Percentiles rank a stretch among this genome's conserved stretches.
Evolutionary conservation across 2,329 filamentous ascomycete species (phyloP).

Genomic region (Pochonia chlamydosporia): DNA sequence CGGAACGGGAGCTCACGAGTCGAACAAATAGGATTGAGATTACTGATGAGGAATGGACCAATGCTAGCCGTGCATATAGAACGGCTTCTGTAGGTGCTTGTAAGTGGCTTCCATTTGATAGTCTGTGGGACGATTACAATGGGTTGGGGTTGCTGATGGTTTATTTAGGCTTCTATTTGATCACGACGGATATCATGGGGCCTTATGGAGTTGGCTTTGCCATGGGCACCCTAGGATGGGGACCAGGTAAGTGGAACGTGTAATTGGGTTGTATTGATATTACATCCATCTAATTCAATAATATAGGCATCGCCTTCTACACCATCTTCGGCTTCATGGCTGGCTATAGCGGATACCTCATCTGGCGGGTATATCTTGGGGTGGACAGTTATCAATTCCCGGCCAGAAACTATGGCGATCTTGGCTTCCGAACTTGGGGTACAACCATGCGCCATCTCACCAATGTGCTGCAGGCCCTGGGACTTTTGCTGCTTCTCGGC

Average conservation of each 20-base stretch:
- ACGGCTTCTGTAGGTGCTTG: constrained; percentile 8
- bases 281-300: neutral
- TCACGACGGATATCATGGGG: constrained; percentile 12
- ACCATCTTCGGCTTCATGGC: constrained; percentile 35
- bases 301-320: constrained; percentile 34
- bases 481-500: constrained; percentile 44
- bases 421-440: constrained; percentile 43
- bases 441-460: constrained; percentile 36
- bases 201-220: constrained; percentile 10
- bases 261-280: neutral
- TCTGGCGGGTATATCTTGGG: constrained; percentile 39
- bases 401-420: constrained; percentile 39
- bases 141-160: neutral
- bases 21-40: constrained; percentile 7
- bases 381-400: constrained; percentile 33
- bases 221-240: constrained; percentile 12
- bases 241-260: constrained; percentile 21
- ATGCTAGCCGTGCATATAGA: constrained; percentile 23
- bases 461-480: constrained; percentile 42
- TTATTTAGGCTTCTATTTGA: constrained; percentile 9
- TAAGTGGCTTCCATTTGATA: neutral
- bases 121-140: neutral
- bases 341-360: constrained; percentile 34
- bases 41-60: constrained; percentile 37
- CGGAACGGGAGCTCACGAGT: too few relatives aligned